Evolutionary conservation across 768 basidiomycete genomes (phyloP), one percentile per base, ranked within the genome.

Genomic region (Udeniomyces megalosporus): DNA sequence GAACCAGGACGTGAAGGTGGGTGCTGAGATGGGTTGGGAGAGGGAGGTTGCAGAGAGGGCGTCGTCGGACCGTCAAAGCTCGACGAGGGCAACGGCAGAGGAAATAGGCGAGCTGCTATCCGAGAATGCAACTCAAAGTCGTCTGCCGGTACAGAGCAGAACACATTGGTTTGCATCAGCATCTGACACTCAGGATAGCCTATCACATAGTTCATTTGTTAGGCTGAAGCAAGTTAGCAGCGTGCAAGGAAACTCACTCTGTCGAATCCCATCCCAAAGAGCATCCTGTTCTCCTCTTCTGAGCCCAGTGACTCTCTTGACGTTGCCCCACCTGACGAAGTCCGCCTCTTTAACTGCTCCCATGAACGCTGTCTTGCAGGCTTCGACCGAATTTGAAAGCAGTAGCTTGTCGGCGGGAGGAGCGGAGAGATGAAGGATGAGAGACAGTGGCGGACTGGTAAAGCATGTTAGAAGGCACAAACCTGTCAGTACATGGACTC

Each of bases 51-150:
- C n/a, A n/a, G 34, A n/a, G 32, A 32, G 15, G 20, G 51, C 28
- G 17, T 34, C 28, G 51, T 32, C 2, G 51, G 32, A 35, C n/a
- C 28, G 51, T 29, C 34, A 52, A 42, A 47, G 31, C 52, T 44
- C 3, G 66, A 7, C 3, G 58, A 20, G 4, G 66, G 66, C 3
- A 70, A 65, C 0, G 74, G 86, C 2, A 87, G 81, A 3, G 95
- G 95, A 29, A 88, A 84, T 49, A 97, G 80, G 70, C 92, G 91
- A n/a, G 85, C 81, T 3, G 90, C 89, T 66, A 96, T 86, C 29
- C 88, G 81, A 84, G 89, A 92, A 70, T 86, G 95, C 65, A 89
- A 83, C 69, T 96, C 91, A 69, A 91, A 97, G 73, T 91, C 92
- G 75, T 93, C 95, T 97, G 72, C 26, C 60, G 10, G 50, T 14